Percentiles rank a stretch among this genome's conserved stretches.
These are phyloP conservation scores for Aquanectria penicillioides DNA, from an alignment of 2,329 filamentous ascomycete species.

Conservation along the genomic window DNA sequence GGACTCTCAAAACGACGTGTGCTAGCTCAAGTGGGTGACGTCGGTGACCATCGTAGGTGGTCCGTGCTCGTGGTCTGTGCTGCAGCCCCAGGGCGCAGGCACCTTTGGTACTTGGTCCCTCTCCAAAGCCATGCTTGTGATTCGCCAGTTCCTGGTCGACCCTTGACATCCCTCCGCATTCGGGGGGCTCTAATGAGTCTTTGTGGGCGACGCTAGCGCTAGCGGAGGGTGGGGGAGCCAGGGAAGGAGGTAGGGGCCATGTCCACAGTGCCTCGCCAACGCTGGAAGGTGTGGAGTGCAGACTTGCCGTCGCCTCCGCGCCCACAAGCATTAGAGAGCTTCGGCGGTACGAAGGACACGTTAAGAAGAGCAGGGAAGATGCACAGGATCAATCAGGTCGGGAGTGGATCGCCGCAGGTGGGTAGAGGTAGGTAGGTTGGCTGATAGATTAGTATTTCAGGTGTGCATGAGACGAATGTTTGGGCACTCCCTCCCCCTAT, in stretches of 20 bases:
- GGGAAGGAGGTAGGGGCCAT: neutral
- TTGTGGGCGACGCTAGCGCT: constrained; percentile 2
- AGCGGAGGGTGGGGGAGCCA: constrained; percentile 4
- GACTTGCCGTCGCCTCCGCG: constrained; percentile 9
- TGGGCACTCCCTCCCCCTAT: too few relatives aligned
- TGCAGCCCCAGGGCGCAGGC: neutral
- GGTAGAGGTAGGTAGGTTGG: too few relatives aligned
- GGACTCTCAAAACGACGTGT: constrained; percentile 1
- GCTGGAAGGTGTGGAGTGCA: neutral
- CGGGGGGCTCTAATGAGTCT: neutral
- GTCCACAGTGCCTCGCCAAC: too few relatives aligned
- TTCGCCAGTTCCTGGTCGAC: neutral
- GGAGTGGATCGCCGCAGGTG: too few relatives aligned
- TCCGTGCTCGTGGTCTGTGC: neutral
- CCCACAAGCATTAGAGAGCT: too few relatives aligned
- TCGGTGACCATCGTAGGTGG: constrained; percentile 27
- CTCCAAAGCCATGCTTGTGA: constrained; percentile 1
- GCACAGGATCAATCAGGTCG: too few relatives aligned
- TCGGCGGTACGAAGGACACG: too few relatives aligned
- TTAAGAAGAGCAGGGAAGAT: too few relatives aligned
- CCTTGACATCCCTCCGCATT: constrained; percentile 17
- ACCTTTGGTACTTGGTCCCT: neutral
- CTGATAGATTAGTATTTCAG: too few relatives aligned
- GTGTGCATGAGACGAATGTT: too few relatives aligned
- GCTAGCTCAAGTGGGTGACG: constrained; percentile 31